These are phyloP conservation scores for Pouteria glomerata DNA, from an alignment of 148 eudicot genomes.

Conservation along the genomic window DNA sequence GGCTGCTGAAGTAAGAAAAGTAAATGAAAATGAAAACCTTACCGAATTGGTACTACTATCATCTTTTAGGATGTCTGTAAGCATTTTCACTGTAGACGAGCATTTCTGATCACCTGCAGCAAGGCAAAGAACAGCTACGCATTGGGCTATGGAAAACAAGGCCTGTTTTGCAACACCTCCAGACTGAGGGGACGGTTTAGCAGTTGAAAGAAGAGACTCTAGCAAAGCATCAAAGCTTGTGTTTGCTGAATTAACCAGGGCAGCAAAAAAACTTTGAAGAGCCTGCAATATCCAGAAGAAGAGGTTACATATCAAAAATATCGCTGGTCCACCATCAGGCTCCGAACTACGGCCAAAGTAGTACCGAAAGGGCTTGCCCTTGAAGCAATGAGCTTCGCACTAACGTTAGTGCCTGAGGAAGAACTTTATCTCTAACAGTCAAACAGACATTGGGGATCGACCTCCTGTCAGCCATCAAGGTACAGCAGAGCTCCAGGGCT, in stretches of 20 bases:
- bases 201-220: constrained; percentile 84
- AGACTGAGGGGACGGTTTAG: constrained; percentile 77
- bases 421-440: constrained; percentile 88
- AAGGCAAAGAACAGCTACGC: constrained; percentile 98
- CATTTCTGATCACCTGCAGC: constrained; percentile 86
- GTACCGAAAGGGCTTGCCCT: constrained; percentile 96
- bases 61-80: constrained; percentile 70
- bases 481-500: constrained; percentile 90
- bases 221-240: constrained; percentile 89
- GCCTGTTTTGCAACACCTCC: constrained; percentile 95
- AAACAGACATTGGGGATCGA: constrained; percentile 68
- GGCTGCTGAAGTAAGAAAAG: background rate
- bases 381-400: constrained; percentile 90
- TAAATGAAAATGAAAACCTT: constrained; percentile 10
- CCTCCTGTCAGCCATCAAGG: constrained; percentile 84
- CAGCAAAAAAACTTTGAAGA: constrained; percentile 76
- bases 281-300: constrained; percentile 49
- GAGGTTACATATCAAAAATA: constrained; percentile 10
- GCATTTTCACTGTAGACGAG: constrained; percentile 79
- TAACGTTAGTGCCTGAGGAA: constrained; percentile 89
- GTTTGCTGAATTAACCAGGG: constrained; percentile 77
- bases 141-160: constrained; percentile 92
- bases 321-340: background rate
- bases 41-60: constrained; percentile 75
- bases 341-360: background rate